These are phyloP conservation scores for Betula pendula DNA, from an alignment of 306 rosid species.

Conservation along the genomic window DNA sequence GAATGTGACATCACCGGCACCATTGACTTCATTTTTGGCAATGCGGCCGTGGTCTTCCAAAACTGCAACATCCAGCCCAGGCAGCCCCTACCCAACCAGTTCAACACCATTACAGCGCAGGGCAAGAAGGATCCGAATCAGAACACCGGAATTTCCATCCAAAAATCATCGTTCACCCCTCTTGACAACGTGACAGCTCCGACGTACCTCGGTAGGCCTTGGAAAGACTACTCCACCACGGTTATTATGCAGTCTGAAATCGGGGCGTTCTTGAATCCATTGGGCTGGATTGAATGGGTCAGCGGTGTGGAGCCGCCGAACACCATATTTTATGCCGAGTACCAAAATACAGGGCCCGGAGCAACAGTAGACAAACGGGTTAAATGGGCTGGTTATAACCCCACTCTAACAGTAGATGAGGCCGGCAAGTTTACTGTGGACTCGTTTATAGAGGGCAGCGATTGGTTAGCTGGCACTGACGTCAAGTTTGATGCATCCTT, in stretches of 20 bases:
- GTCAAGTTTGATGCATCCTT: constrained; percentile 51
- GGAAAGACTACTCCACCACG: constrained; percentile 82
- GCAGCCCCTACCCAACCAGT: constrained; percentile 73
- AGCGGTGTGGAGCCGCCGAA: constrained; percentile 50
- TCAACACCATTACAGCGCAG: constrained; percentile 93
- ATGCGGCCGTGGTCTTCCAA: constrained; percentile 79
- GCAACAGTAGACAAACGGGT: constrained; percentile 54
- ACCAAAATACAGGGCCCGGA: constrained; percentile 65
- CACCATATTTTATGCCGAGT: constrained; percentile 72
- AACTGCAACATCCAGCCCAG: constrained; percentile 67
- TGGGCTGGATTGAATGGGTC: constrained; percentile 80
- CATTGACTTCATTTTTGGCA: constrained; percentile 92
- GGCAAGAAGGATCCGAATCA: constrained; percentile 81
- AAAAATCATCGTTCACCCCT: constrained; percentile 49
- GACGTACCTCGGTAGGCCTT: constrained; percentile 88
- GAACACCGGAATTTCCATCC: constrained; percentile 79
- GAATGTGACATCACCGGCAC: constrained; percentile 83
- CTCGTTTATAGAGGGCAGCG: constrained; percentile 65
- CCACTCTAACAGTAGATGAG: constrained; percentile 42
- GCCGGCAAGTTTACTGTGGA: constrained; percentile 56
- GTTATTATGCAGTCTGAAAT: constrained; percentile 62
- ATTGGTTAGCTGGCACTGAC: constrained; percentile 60
- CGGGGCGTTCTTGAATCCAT: constrained; percentile 56
- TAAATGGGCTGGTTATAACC: constrained; percentile 68
- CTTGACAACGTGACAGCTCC: constrained; percentile 43